phyloP scores from a whole-genome alignment of 2,329 filamentous ascomycete genomes.

The Emmonsia crescens region DNA sequence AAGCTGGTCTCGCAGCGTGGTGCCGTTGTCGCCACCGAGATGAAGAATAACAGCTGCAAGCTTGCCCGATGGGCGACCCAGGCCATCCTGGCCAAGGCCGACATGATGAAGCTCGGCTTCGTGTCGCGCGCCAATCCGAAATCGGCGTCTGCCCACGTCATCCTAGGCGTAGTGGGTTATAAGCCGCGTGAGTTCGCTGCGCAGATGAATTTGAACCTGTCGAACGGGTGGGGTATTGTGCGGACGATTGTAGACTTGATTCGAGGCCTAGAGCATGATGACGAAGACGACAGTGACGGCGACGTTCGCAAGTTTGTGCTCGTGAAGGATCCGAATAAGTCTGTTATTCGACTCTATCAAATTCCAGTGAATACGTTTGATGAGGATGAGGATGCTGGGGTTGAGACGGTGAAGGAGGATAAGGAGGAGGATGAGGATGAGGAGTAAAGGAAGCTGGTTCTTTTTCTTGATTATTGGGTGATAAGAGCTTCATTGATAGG shows the following conservation, averaged over 20 bases:
- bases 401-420: constrained; percentile 43
- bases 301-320: constrained; percentile 42
- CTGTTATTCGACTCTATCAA: constrained; percentile 83
- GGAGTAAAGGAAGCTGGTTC: constrained; percentile 30
- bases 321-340: constrained; percentile 90
- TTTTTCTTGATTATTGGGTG: constrained; percentile 9
- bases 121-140: constrained; percentile 90
- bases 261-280: constrained; percentile 25
- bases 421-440: constrained; percentile 47
- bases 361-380: constrained; percentile 83
- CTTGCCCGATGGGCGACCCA: constrained; percentile 95
- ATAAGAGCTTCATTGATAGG: constrained; percentile 4
- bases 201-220: constrained; percentile 96
- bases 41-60: constrained; percentile 99
- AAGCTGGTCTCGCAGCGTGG: constrained; percentile 92
- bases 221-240: constrained; percentile 98
- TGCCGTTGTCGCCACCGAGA: constrained; percentile 95
- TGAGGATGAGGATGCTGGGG: constrained; percentile 62
- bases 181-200: constrained; percentile 93
- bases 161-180: constrained; percentile 92
- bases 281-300: constrained; percentile 24
- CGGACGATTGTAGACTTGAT: constrained; percentile 90
- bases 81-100: constrained; percentile 92
- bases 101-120: constrained; percentile 98
- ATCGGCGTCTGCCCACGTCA: constrained; percentile 83